phyloP scores from a whole-genome alignment of 768 basidiomycete species.

The Sporobolomyces roseus region DNA sequence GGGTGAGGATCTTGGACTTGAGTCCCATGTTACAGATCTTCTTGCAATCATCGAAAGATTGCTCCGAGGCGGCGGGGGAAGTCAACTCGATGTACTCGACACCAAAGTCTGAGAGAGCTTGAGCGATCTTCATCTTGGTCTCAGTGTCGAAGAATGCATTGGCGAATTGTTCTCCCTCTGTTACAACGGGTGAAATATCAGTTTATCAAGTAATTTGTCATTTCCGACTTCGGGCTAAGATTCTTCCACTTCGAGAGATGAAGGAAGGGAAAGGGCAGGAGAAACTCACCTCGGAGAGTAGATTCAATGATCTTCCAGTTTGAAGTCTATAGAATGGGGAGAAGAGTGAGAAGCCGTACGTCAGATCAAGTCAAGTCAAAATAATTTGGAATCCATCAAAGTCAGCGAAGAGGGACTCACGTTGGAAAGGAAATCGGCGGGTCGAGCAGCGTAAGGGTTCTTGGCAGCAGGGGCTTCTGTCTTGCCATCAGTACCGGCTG shows the following conservation, averaged over 20 bases:
- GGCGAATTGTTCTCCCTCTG: conserved; percentile 65
- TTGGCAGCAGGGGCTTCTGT: background rate
- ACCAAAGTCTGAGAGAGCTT: conserved; percentile 95
- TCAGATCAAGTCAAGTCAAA: too few species aligned
- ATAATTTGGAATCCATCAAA: background rate
- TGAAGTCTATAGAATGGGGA: conserved; percentile 50
- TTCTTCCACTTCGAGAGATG: background rate
- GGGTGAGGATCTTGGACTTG: conserved; percentile 93
- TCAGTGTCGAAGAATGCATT: conserved; percentile 99
- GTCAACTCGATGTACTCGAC: conserved; percentile 99
- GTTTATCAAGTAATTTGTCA: background rate
- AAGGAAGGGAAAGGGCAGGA: background rate
- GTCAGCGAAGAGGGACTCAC: conserved; percentile 11
- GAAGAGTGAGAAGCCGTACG: conserved; percentile 2
- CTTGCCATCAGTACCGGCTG: conserved; percentile 3
- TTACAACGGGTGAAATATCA: background rate
- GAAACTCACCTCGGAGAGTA: conserved; percentile 82
- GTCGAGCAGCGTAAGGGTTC: conserved; percentile 39
- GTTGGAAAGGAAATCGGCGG: conserved; percentile 44
- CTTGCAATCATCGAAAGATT: conserved; percentile 88
- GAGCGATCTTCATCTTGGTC: conserved; percentile 99
- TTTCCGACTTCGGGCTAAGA: background rate
- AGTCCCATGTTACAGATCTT: conserved; percentile 98
- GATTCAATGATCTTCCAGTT: conserved; percentile 97
- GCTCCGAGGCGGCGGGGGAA: conserved; percentile 93